Evolutionary conservation across 345 rosid genomes (phyloP).

Genomic region (Eutrema yunnanense): DNA sequence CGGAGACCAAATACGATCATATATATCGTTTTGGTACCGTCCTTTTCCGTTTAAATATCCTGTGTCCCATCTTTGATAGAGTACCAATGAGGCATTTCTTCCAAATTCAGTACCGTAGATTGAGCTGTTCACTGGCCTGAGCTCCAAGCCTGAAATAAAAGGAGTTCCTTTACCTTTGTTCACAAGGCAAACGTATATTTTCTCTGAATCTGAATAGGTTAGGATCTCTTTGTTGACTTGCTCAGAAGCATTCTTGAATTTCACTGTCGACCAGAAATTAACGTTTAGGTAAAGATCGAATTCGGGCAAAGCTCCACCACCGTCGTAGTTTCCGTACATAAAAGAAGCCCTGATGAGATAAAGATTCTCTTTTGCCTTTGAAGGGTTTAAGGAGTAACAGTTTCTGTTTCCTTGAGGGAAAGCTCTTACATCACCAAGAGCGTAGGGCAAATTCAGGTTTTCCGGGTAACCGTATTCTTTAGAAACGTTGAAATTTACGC

Average conservation of each 20-base stretch:
- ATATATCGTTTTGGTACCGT: conserved; percentile 33
- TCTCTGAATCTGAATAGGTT: conserved; percentile 18
- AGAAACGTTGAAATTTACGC: conserved; percentile 14
- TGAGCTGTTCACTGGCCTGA: conserved; percentile 32
- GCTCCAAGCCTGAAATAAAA: conserved; percentile 45
- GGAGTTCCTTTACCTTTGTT: conserved; percentile 44
- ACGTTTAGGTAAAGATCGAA: conserved; percentile 42
- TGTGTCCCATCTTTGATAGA: conserved; percentile 20
- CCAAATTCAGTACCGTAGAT: conserved; percentile 22
- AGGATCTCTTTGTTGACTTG: conserved; percentile 28
- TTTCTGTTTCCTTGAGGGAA: conserved; percentile 42
- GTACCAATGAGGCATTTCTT: conserved; percentile 14
- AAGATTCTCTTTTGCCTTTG: not conserved
- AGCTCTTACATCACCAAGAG: conserved; percentile 14
- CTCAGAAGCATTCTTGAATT: conserved; percentile 23
- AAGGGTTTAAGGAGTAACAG: conserved; percentile 32
- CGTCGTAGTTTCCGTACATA: conserved; percentile 50
- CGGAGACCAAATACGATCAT: conserved; percentile 42
- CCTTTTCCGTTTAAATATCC: conserved; percentile 14
- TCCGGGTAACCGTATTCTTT: not conserved
- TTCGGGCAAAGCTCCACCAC: conserved; percentile 15
- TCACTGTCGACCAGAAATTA: conserved; percentile 35
- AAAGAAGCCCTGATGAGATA: conserved; percentile 38
- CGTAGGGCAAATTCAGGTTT: not conserved
- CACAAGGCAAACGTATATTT: conserved; percentile 42